Conservation (phyloP, 768 basidiomycete genomes). For the Mrakia blollopis region DNA sequence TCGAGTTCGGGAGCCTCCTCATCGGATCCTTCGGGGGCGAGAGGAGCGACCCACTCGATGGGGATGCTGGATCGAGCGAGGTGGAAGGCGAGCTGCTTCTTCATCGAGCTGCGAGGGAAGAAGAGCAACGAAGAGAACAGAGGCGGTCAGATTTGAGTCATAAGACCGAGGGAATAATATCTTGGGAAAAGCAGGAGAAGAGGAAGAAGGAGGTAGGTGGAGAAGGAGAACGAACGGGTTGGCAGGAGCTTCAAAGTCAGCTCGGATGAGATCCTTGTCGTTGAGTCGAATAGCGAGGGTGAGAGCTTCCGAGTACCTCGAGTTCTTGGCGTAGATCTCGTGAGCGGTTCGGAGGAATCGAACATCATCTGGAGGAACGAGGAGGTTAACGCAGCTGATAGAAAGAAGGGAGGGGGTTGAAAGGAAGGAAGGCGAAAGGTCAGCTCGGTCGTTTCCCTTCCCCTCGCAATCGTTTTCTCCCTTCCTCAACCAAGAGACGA, state of each 20-base stretch:
- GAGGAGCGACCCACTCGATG: conserved; percentile 71
- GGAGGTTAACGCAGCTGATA: conserved; percentile 70
- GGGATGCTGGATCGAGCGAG: conserved; percentile 89
- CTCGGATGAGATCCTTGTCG: conserved; percentile 69
- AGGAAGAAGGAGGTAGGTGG: conserved; percentile 40
- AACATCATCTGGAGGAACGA: conserved; percentile 88
- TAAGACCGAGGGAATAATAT: too few relatives aligned
- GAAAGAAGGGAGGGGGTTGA: conserved; percentile 16
- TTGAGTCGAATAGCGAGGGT: conserved; percentile 77
- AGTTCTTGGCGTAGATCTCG: conserved; percentile 76
- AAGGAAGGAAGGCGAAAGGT: not conserved
- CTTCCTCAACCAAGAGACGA: not conserved
- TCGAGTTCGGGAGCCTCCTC: conserved; percentile 62
- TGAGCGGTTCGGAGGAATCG: conserved; percentile 85
- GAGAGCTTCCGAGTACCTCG: conserved; percentile 86
- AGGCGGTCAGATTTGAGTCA: too few relatives aligned
- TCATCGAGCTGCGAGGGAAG: conserved; percentile 59
- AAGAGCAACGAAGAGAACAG: not conserved
- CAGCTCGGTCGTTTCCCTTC: not conserved
- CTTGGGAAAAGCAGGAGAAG: not conserved
- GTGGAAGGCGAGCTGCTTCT: conserved; percentile 87
- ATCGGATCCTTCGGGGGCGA: conserved; percentile 51
- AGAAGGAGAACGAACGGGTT: conserved; percentile 61
- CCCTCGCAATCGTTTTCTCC: too few relatives aligned
- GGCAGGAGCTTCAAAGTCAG: conserved; percentile 82